Base-by-base conservation (phyloP, 164 flowering plant species). In the Protea cynaroides region DNA sequence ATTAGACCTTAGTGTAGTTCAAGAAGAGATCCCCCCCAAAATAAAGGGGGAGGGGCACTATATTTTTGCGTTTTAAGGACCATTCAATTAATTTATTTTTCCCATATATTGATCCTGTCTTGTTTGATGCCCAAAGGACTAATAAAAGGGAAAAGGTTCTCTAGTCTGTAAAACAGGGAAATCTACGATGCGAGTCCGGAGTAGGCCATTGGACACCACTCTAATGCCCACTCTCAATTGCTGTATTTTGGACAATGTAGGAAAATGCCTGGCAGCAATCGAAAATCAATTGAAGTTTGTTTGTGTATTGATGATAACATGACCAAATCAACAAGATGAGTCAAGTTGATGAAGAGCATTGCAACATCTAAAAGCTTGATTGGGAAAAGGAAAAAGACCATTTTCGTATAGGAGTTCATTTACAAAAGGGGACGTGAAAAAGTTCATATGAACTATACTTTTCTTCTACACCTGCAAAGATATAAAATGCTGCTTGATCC, bases 1-100 rank as follows among this genome's bases (percentile, higher is more conserved):
- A 50, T 18, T 56, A 46, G 50, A 46, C 62, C 44, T 62, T 57
- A 63, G 25, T 34, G 66, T 34, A 37, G 10, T 46, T 10, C 14
- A 46, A 10, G 13, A 10, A 10, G 17, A 46, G 14, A 17, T 10
- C n/a, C n/a, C n/a, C n/a, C n/a, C n/a, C n/a, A 46, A 10, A 37
- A 37, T 37, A 37, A 9, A 37, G 40, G 40, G 4, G n/a, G n/a
- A n/a, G n/a, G n/a, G n/a, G n/a, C n/a, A n/a, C n/a, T n/a, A 40
- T 40, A 40, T 40, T 40, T 9, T 8, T 40, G 4, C 1, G 46
- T 40, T 10, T 46, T 10, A 19, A 18, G 52, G 52, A 1, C 18
- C 52, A 49, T 49, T 49, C 52, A 49, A 13, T 49, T 18, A 49
- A 0, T 49, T 18, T 15, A 13, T 49, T 18, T 4, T 49, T 15